These are phyloP conservation scores for Cardamine resedifolia DNA, from an alignment of 345 rosid species.

Conservation along the genomic window DNA sequence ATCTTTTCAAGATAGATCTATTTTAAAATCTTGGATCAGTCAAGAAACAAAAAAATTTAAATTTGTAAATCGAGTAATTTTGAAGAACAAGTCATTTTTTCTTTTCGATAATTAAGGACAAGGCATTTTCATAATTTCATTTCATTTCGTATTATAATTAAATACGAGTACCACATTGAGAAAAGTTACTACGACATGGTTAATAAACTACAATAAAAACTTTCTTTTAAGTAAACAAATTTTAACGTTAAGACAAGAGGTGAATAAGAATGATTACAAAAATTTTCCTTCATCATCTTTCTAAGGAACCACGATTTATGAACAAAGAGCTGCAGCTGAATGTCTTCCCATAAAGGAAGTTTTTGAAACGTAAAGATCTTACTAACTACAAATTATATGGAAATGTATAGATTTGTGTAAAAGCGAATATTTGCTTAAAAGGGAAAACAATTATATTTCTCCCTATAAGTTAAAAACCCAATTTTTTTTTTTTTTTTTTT, in stretches of 20 bases:
- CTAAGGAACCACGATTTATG: neutral
- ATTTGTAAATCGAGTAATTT: neutral
- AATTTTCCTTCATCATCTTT: too few relatives aligned
- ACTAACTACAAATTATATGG: too few relatives aligned
- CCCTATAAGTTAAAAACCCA: too few relatives aligned
- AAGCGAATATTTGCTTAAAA: too few relatives aligned
- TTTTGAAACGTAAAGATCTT: neutral
- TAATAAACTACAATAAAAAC: too few relatives aligned
- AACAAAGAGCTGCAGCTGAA: neutral
- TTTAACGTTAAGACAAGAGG: too few relatives aligned
- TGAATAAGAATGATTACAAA: neutral
- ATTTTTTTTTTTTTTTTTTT: too few relatives aligned
- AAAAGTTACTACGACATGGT: too few relatives aligned
- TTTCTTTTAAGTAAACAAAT: too few relatives aligned
- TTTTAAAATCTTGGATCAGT: neutral
- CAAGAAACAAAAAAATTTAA: constrained; percentile 11
- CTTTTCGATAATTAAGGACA: neutral
- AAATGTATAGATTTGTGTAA: too few relatives aligned
- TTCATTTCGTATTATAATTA: too few relatives aligned
- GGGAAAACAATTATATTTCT: too few relatives aligned
- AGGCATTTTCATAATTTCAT: neutral
- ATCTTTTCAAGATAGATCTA: neutral
- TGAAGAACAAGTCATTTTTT: neutral
- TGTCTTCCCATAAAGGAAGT: neutral
- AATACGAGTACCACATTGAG: neutral